phyloP scores from a whole-genome alignment of 352 stramenopile species.

The Phytophthora boehmeriae region DNA sequence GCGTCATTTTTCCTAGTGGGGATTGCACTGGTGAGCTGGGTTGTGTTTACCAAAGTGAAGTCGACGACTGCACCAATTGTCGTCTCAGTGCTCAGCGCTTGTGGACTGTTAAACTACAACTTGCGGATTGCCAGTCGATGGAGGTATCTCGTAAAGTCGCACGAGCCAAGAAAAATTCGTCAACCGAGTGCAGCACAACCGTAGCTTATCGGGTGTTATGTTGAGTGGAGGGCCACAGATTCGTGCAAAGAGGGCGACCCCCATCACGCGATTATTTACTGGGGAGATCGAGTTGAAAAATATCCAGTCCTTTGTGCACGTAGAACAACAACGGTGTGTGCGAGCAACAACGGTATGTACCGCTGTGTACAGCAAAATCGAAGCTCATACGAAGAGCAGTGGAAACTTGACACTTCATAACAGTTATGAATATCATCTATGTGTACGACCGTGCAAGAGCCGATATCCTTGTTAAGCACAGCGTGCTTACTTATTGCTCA shows the following conservation, averaged over 20 bases:
- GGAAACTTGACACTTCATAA: slow-evolving; percentile 18
- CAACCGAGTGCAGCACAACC: slow-evolving; percentile 25
- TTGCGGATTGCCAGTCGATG: slow-evolving; percentile 71
- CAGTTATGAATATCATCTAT: slow-evolving; percentile 30
- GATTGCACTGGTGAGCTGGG: slow-evolving; percentile 61
- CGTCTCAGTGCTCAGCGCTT: slow-evolving; percentile 58
- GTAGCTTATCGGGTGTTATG: slow-evolving; percentile 2
- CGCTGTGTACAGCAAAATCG: not conserved
- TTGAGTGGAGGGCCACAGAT: not conserved
- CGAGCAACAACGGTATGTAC: no score
- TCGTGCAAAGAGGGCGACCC: not conserved
- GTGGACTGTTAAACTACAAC: slow-evolving; percentile 68
- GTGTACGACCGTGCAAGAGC: slow-evolving; percentile 8
- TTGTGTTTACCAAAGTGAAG: slow-evolving; percentile 49
- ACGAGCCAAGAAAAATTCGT: slow-evolving; percentile 25
- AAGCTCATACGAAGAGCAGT: not conserved
- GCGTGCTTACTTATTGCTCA: slow-evolving; percentile 24
- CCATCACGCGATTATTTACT: slow-evolving; percentile 16
- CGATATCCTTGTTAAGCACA: not conserved
- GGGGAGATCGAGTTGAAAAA: not conserved
- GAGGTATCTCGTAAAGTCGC: slow-evolving; percentile 75
- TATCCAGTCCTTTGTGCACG: no score
- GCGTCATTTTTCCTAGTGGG: slow-evolving; percentile 68
- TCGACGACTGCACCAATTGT: slow-evolving; percentile 41
- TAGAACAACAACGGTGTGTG: no score